Evolutionary conservation across 352 stramenopile species (phyloP).

Genomic region (Phytopythium aichiense): DNA sequence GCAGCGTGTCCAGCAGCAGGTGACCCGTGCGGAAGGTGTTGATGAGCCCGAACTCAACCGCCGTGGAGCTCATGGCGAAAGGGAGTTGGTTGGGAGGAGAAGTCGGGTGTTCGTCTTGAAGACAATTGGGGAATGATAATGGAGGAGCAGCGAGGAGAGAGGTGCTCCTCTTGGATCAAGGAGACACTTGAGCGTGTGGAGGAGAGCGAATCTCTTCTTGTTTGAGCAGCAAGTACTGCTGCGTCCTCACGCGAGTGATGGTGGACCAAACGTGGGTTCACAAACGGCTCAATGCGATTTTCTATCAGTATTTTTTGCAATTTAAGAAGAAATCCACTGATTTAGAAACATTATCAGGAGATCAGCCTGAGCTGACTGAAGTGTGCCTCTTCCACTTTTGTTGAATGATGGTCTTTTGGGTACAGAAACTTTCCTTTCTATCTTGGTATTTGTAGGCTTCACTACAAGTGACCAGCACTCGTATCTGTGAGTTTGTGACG

Average conservation of each 20-base stretch:
- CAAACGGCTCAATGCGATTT: not conserved
- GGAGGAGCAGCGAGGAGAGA: not conserved
- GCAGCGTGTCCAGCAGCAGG: conserved; percentile 34
- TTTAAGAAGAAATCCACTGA: not conserved
- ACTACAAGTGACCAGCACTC: not conserved
- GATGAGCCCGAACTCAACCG: conserved; percentile 43
- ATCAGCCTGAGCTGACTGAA: not conserved
- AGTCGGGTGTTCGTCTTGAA: not conserved
- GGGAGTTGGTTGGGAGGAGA: not conserved
- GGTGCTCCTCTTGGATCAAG: not conserved
- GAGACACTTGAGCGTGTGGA: no score
- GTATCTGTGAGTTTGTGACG: not conserved
- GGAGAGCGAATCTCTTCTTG: no score
- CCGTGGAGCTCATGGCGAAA: conserved; percentile 23
- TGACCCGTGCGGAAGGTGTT: conserved; percentile 30
- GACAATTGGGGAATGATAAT: not conserved
- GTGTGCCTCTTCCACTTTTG: not conserved
- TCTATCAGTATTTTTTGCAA: not conserved
- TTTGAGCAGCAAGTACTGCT: not conserved
- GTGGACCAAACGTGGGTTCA: not conserved
- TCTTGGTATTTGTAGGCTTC: not conserved
- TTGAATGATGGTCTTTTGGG: not conserved
- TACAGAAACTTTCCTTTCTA: not conserved
- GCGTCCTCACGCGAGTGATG: not conserved
- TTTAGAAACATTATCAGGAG: not conserved